Evolutionary conservation across 225 moss, liverwort and hornwort genomes (phyloP).

Genomic region (Polytrichum commune): DNA sequence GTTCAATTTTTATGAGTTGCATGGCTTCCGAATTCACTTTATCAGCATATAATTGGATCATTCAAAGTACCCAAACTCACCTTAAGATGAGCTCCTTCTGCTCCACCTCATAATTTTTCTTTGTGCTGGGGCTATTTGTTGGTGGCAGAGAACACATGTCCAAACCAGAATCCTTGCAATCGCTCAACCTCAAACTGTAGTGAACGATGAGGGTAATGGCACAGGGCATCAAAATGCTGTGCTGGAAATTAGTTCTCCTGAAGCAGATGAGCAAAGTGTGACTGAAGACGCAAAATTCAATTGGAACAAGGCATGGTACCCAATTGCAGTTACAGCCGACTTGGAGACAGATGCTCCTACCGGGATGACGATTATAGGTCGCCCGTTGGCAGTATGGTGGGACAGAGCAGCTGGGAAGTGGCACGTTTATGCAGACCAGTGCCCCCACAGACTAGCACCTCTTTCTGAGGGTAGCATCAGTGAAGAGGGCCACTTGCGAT

Average conservation of each 20-base stretch:
- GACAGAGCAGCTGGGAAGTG: constrained; percentile 50
- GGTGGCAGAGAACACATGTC: too few relatives aligned
- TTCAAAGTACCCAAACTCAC: too few relatives aligned
- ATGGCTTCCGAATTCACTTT: too few relatives aligned
- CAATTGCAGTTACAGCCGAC: constrained; percentile 41
- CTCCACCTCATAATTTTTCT: background rate
- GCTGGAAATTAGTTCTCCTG: constrained; percentile 12
- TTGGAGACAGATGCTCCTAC: constrained; percentile 64
- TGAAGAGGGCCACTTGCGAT: constrained; percentile 77
- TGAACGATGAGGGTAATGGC: constrained; percentile 17
- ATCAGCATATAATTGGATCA: background rate
- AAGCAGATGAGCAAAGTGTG: constrained; percentile 15
- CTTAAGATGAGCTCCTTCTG: constrained; percentile 12
- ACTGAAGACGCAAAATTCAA: constrained; percentile 27
- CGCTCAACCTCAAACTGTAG: constrained; percentile 12
- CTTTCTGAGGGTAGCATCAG: constrained; percentile 91
- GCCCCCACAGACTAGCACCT: constrained; percentile 86
- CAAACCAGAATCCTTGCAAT: constrained; percentile 18
- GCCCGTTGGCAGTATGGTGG: constrained; percentile 91
- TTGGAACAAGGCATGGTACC: constrained; percentile 85
- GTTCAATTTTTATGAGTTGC: too few relatives aligned
- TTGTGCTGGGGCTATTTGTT: too few relatives aligned
- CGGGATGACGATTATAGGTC: constrained; percentile 59
- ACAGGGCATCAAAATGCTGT: constrained; percentile 5
- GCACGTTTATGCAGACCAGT: constrained; percentile 81